Evolutionary conservation across 768 basidiomycete species (phyloP), one percentile per base, ranked within the genome.

Genomic region (Coprinellus aureogranulatus): DNA sequence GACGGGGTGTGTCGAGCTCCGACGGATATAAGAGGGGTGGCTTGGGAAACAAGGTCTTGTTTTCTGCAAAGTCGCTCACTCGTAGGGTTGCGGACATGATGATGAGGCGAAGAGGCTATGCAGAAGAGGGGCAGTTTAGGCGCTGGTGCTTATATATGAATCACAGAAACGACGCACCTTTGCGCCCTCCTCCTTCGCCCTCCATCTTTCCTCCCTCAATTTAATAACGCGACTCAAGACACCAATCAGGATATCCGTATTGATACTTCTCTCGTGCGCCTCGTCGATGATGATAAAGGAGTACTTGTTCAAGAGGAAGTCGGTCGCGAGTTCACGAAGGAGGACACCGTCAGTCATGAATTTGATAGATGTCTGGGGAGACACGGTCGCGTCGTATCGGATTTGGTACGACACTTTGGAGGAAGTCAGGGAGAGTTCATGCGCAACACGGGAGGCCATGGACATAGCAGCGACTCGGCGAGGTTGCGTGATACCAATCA

Each of bases 281-380:
- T 99, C 97, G 61, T 99, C 97, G 56, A 99, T 91, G 58, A 98
- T 88, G 60, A 99, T 87, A 26, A 97, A 89, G 5, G 92, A 94
- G 69, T 99, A 99, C 70, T 88, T 92, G 44, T 77, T 84, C n/a
- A 99, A 78, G n/a, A 98, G 71, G 71, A 99, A 97, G 68, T 99
- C 95, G 12, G 84, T 84, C 0, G 93, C 89, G 22, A 98, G 77
- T 71, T 99, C 97, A 55, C 97, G 87, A 16, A 99, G 77, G 31
- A 99, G 76, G 26, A 99, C 94, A 75, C 97, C 97, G 65, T 99
- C 97, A 5, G 97, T 99, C 95, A 98, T 98, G 78, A 98, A 99
- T 71, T 98, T 98, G 77, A 99, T 94, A 8, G 87, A 87, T 1
- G 97, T 99, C 22, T 84, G 80, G 0, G 92, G 80, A 3, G 94